Evolutionary conservation across 768 basidiomycete genomes (phyloP).

Genomic region (Lactarius quietus): DNA sequence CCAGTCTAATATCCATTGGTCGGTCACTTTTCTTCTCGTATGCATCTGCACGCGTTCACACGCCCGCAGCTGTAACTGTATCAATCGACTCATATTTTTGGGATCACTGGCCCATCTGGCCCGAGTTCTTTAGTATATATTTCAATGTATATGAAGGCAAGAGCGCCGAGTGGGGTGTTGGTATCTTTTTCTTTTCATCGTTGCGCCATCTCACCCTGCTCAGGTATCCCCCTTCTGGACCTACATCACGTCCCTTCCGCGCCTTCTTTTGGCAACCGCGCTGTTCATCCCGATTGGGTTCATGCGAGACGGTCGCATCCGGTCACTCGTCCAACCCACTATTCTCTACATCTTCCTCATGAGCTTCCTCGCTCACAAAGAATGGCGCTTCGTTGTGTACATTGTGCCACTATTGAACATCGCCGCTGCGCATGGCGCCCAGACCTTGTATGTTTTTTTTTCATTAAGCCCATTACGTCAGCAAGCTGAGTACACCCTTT

Average conservation of each 20-base stretch:
- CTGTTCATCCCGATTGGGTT: conserved; percentile 59
- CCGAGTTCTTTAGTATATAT: conserved; percentile 71
- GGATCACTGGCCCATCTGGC: conserved; percentile 72
- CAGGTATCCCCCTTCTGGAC: conserved; percentile 67
- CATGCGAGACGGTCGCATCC: conserved; percentile 45
- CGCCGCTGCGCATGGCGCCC: conserved; percentile 63
- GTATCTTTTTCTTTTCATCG: conserved; percentile 31
- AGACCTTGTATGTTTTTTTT: conserved; percentile 54
- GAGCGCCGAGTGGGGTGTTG: conserved; percentile 88
- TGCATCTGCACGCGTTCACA: neutral
- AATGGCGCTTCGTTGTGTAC: conserved; percentile 96
- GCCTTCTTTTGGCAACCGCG: conserved; percentile 62
- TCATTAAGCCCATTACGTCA: neutral
- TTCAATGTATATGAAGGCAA: conserved; percentile 91
- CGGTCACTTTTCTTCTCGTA: conserved; percentile 17
- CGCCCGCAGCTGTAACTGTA: conserved; percentile 50
- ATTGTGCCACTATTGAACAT: conserved; percentile 79
- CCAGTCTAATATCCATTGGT: conserved; percentile 54
- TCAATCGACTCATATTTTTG: conserved; percentile 85
- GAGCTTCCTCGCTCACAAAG: conserved; percentile 85
- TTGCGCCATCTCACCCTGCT: conserved; percentile 4
- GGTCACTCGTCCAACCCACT: conserved; percentile 49
- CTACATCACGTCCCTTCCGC: conserved; percentile 75
- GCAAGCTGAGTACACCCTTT: neutral
- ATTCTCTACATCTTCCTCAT: conserved; percentile 56